Evolutionary conservation across 495 filamentous ascomycete genomes (phyloP).

Genomic region (Friedmanniomyces simplex): DNA sequence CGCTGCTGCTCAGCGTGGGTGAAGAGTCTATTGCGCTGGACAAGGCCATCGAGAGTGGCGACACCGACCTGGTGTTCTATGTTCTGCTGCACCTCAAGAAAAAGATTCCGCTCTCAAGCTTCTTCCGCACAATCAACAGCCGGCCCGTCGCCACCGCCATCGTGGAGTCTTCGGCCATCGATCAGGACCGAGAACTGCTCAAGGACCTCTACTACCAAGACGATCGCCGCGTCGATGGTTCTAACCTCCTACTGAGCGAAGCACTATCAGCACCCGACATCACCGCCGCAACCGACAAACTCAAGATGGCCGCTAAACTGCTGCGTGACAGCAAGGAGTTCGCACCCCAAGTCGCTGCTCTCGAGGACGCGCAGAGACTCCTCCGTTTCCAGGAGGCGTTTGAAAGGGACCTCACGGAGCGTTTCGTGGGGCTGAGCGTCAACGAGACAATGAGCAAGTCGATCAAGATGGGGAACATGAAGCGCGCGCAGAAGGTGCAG

Average conservation of each 20-base stretch:
- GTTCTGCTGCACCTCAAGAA: conserved; percentile 83
- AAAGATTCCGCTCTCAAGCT: conserved; percentile 78
- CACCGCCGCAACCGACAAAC: conserved; percentile 62
- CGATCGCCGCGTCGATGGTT: conserved; percentile 80
- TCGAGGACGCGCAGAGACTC: conserved; percentile 68
- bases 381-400: conserved; percentile 76
- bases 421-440: conserved; percentile 68
- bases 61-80: conserved; percentile 82
- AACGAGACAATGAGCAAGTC: conserved; percentile 87
- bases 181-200: conserved; percentile 68
- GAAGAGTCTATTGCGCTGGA: conserved; percentile 92
- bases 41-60: conserved; percentile 92
- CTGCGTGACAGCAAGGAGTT: conserved; percentile 76
- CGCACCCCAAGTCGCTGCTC: conserved; percentile 57
- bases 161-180: conserved; percentile 70
- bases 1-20: conserved; percentile 87
- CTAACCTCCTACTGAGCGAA: conserved; percentile 76
- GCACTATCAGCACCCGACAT: conserved; percentile 56
- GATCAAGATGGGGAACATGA: conserved; percentile 60
- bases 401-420: conserved; percentile 69
- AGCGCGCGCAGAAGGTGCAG: conserved; percentile 73
- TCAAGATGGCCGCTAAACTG: conserved; percentile 71
- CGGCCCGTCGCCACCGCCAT: conserved; percentile 81
- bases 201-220: conserved; percentile 98
- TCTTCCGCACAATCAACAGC: conserved; percentile 85